Base-by-base conservation (phyloP, 805 yeast genomes). In the Candida taoyuanica region DNA sequence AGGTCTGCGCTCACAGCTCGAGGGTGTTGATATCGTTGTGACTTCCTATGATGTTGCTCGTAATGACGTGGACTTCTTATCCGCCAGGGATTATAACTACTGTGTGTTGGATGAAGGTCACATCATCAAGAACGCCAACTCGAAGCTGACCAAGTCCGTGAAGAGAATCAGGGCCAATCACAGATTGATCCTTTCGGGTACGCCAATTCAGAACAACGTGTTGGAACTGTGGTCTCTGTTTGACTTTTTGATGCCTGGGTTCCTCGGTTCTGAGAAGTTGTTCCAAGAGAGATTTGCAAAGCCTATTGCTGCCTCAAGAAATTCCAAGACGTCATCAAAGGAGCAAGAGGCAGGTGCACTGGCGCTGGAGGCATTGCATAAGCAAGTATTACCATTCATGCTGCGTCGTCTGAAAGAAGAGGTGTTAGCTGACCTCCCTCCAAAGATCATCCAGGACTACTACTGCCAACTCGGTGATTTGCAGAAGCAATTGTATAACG, bases 181-280 rank as follows among this genome's bases (percentile, higher is more conserved):
- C 62, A 67, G 99, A 36, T 71, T 93, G 47, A 81, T 93, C 29
- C 68, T 93, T 44, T 85, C 98, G 0, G 99, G 99, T 52, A 93
- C 99, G 0, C 99, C 99, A 12, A 93, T 93, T 52, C 99, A 93
- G 61, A 93, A 93, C 58, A 93, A 93, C 56, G 98, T 93, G 3
- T 70, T 93, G 30, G 99, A 93, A 61, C 67, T 93, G 46, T 93
- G 99, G 99, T 93, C 98, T 4, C 68, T 93, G 54, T 93, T 93
- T 68, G 98, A 93, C 61, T 93, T 88, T 60, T 70, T 93, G 60
- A 93, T 93, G 99, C 99, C 99, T 2, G 99, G 99, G 0, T 93
- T 93, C 55, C 68, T 93, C 47, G 99, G 99, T 12, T 81, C 94
- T 3, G 98, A 93, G 55, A 91, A 88, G 61, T 74, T 82, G 34